Conservation (phyloP, 1,139 yeast species). For the Candida tropicalis region DNA sequence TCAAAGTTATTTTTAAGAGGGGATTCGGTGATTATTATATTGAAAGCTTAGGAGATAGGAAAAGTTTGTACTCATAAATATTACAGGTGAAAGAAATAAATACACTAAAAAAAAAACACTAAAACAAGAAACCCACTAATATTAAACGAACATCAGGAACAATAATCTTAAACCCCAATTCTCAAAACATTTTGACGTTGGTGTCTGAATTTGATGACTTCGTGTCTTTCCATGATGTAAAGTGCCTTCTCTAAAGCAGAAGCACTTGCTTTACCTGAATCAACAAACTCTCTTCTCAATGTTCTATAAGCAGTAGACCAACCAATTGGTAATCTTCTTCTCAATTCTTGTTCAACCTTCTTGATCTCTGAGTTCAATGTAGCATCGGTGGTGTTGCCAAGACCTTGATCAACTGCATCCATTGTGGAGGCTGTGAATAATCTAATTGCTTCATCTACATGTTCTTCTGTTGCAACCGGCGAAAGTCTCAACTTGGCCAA, state of each 20-base stretch:
- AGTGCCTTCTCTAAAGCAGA: slow-evolving; percentile 85
- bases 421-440: slow-evolving; percentile 95
- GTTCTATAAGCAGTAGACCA: slow-evolving; percentile 94
- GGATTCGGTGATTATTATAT: slow-evolving; percentile 86
- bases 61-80: neutral
- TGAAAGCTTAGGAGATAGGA: slow-evolving; percentile 43
- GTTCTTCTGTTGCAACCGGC: slow-evolving; percentile 84
- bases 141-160: too few relatives aligned
- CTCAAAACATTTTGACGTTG: slow-evolving; percentile 87
- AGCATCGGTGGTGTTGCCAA: slow-evolving; percentile 50
- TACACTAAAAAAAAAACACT: neutral
- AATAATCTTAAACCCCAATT: slow-evolving; percentile 68
- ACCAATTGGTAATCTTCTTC: slow-evolving; percentile 92
- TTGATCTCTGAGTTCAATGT: slow-evolving; percentile 70
- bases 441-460: slow-evolving; percentile 94
- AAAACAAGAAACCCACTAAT: too few relatives aligned
- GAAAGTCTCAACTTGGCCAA: slow-evolving; percentile 83
- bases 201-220: slow-evolving; percentile 81
- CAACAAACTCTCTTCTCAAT: slow-evolving; percentile 81
- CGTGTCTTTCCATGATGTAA: slow-evolving; percentile 81
- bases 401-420: slow-evolving; percentile 94
- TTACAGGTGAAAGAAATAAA: slow-evolving; percentile 3
- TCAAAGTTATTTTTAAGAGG: slow-evolving; percentile 92
- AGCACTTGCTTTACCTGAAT: slow-evolving; percentile 63
- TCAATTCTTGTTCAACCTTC: slow-evolving; percentile 79